Evolutionary conservation across 2,329 filamentous ascomycete species (phyloP).

Genomic region (Penicillium oxalicum): DNA sequence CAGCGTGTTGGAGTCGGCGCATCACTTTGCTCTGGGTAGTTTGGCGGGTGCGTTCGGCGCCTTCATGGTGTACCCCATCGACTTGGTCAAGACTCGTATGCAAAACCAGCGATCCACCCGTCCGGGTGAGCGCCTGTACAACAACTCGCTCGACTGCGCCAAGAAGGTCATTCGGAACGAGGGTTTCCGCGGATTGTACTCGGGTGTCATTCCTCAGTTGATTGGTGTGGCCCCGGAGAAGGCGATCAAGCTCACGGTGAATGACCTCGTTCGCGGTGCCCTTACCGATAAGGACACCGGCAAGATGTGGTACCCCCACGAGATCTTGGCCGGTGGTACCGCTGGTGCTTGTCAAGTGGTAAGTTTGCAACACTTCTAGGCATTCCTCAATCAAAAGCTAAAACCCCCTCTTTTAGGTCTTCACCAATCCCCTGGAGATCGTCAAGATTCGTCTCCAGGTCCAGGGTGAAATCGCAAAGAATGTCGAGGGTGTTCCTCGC

Average conservation of each 20-base stretch:
- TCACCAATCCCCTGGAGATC: conserved; percentile 96
- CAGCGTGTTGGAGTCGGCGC: conserved; percentile 66
- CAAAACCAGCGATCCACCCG: conserved; percentile 86
- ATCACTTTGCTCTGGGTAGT: conserved; percentile 86
- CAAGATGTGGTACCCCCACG: conserved; percentile 62
- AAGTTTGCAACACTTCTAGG: conserved; percentile 40
- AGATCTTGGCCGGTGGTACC: conserved; percentile 79
- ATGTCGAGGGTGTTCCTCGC: conserved; percentile 70
- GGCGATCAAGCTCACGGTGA: conserved; percentile 98
- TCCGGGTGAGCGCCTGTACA: conserved; percentile 84
- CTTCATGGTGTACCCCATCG: conserved; percentile 99
- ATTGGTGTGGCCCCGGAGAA: conserved; percentile 99
- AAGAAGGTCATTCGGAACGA: conserved; percentile 91
- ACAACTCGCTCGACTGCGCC: conserved; percentile 94
- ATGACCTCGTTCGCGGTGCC: conserved; percentile 76
- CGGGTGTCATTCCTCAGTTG: conserved; percentile 87
- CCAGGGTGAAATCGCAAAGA: conserved; percentile 91
- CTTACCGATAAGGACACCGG: conserved; percentile 69
- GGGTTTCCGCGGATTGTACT: conserved; percentile 83
- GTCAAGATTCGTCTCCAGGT: conserved; percentile 98
- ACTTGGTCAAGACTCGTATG: conserved; percentile 96
- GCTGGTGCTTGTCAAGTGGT: conserved; percentile 96
- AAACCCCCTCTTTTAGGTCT: conserved; percentile 54
- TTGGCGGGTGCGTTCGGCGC: conserved; percentile 93
- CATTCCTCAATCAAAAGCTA: conserved; percentile 4